Base-by-base conservation (phyloP, 148 eudicot genomes). In the Camellia japonica region DNA sequence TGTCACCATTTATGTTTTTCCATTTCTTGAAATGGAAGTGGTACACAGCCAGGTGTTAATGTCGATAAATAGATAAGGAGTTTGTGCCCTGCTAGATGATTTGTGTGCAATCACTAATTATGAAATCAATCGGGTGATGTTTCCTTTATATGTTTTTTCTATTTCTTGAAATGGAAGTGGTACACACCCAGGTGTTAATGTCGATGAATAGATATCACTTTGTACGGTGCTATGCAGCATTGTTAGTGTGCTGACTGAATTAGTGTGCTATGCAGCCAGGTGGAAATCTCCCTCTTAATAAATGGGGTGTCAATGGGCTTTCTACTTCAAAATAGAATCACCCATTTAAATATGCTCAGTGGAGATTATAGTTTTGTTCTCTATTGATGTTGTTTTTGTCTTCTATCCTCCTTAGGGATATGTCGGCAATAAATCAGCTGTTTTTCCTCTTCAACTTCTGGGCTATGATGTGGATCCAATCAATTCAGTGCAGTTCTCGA, bases 401-500 rank as follows among this genome's bases (percentile, higher is more conserved):
- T 46, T 80, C 43, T 23, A 11, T 82, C 46, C 38, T 59, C 65
- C 70, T 64, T 80, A 94, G 99, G 99, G 99, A 60, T 95, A 95
- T 85, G 99, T 95, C 7, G 99, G 99, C 75, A 95, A 95, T 85
- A 93, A 95, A 86, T 89, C 99, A 19, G 99, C 99, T 77, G 99
- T 95, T 74, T 95, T 95, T 82, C 97, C 99, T 68, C 94, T 95
- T 56, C 99, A 95, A 87, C 80, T 95, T 80, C 88, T 95, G 71
- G 99, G 99, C 66, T 95, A 85, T 90, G 99, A 95, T 81, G 97
- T 95, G 11, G 99, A 95, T 74, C 99, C 95, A 16, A 91, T 95
- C 82, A 95, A 93, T 85, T 95, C 99, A 41, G 99, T 95, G 71
- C 99, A 95, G 80, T 95, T 95, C 85, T 95, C 99, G 20, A 95